Base-by-base conservation (phyloP, 257 asterid genomes). In the Handroanthus guayacan region DNA sequence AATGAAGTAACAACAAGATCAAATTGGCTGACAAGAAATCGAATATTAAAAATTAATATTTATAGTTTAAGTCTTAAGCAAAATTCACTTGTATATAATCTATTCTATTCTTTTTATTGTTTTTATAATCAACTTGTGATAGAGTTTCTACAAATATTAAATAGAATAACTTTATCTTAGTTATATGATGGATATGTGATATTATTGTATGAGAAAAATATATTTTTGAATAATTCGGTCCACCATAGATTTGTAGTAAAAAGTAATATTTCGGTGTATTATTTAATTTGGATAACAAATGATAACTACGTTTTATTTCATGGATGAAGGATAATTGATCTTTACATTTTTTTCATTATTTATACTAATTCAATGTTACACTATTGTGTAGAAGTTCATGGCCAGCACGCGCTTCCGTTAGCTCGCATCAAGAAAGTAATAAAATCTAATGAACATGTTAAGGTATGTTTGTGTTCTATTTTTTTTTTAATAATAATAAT, bases 381-480 rank as follows among this genome's bases (percentile, higher is more conserved):
- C 39, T 6, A 45, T 72, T 71, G 68, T 72, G 71, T 43, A 85
- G 92, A 80, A 38, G 52, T 38, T 2, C 78, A 81, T 55, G 70
- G 60, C 34, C 64, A 63, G 12, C 75, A 74, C 17, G 16, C 16
- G 25, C 75, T 85, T 6, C 92, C 88, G 56, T 44, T 83, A 38
- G 78, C 87, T 70, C 83, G 92, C 41, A 62, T 85, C 60, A 87
- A 69, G 79, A 80, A 75, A 71, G 76, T 72, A 17, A 83, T 80
- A 64, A 85, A 87, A 74, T 77, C 87, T 12, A 81, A 79, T 16
- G 73, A 69, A 66, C 70, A 75, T 20, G 85, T 85, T 9, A 76
- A 81, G 87, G 92, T 86, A 55, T 45, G 51, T 66, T 25, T 43
- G n/a, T 65, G 12, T 61, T 41, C 10, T 43, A n/a, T 51, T 14